Percentiles rank a stretch among this genome's conserved stretches.
Conservation (phyloP, 2,329 filamentous ascomycete genomes). For the Claviceps humidiphila region DNA sequence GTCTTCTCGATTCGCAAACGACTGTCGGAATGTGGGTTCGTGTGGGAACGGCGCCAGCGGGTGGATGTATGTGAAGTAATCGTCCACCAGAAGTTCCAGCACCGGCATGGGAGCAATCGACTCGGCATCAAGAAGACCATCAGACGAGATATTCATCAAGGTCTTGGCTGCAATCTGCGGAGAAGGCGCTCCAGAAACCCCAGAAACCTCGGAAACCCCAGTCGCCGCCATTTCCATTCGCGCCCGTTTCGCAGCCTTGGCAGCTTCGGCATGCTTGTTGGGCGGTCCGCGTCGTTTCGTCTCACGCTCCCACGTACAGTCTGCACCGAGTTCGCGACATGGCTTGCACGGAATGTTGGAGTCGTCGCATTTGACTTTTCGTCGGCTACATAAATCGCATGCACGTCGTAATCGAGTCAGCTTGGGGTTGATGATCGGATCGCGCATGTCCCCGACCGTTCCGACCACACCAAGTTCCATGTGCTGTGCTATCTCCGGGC, state of each 20-base stretch:
- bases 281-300: conserved; percentile 46
- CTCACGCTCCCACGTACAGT: conserved; percentile 43
- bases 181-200: conserved; percentile 20
- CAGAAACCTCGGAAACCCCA: conserved; percentile 7
- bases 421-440: conserved; percentile 34
- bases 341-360: conserved; percentile 41
- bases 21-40: conserved; percentile 61
- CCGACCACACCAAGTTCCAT: conserved; percentile 2
- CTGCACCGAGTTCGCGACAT: conserved; percentile 42
- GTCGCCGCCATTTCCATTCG: conserved; percentile 21
- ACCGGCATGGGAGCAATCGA: conserved; percentile 57
- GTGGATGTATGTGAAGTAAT: conserved; percentile 75
- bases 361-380: conserved; percentile 50
- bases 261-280: conserved; percentile 45
- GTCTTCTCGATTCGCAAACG: conserved; percentile 54
- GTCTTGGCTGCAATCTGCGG: conserved; percentile 36
- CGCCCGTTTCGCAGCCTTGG: conserved; percentile 37
- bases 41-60: conserved; percentile 67
- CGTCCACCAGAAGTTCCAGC: conserved; percentile 57
- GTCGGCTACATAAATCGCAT: conserved; percentile 48
- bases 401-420: conserved; percentile 43
- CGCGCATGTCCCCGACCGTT: conserved; percentile 17
- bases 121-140: conserved; percentile 45
- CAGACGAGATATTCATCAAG: conserved; percentile 30
- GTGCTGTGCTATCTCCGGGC: conserved; percentile 3